These are phyloP conservation scores for Penicillium sp. DNA, from an alignment of 2,329 filamentous ascomycete species.

Conservation along the genomic window DNA sequence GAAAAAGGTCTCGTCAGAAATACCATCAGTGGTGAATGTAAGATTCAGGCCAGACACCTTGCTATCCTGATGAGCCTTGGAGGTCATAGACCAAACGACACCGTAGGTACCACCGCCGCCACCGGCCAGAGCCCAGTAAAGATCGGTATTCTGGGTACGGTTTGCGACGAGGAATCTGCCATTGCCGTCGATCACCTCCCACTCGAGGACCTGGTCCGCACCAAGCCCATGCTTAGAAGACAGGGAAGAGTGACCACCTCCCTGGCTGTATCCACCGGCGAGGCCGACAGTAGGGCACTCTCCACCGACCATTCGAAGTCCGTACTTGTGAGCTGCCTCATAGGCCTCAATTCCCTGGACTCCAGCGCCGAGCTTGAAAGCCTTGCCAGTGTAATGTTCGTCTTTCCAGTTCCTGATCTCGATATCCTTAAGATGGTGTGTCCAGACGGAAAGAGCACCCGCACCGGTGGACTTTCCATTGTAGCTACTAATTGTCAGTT, in stretches of 20 bases:
- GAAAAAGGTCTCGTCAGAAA: conserved; percentile 49
- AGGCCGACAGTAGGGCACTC: conserved; percentile 57
- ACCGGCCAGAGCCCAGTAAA: conserved; percentile 25
- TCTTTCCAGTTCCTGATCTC: conserved; percentile 35
- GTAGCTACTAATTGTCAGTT: not conserved
- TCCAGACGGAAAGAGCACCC: conserved; percentile 45
- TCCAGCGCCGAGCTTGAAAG: conserved; percentile 56
- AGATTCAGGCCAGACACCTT: conserved; percentile 48
- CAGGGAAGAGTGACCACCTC: conserved; percentile 60
- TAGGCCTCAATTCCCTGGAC: conserved; percentile 54
- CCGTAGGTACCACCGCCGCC: conserved; percentile 56
- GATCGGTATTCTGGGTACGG: conserved; percentile 16
- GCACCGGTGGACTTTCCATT: conserved; percentile 52
- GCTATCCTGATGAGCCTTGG: conserved; percentile 50
- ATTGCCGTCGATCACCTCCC: conserved; percentile 55
- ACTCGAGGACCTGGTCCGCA: conserved; percentile 60
- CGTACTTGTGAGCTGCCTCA: conserved; percentile 44
- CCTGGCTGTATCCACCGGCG: conserved; percentile 61
- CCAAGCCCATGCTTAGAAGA: conserved; percentile 57
- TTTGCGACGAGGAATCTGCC: conserved; percentile 16
- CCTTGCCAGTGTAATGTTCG: conserved; percentile 50
- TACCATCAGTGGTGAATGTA: conserved; percentile 37
- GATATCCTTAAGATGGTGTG: conserved; percentile 34
- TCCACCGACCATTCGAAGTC: conserved; percentile 57
- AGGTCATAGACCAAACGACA: conserved; percentile 58